phyloP scores from a whole-genome alignment of 306 rosid species.

The Nissolia schottii region DNA sequence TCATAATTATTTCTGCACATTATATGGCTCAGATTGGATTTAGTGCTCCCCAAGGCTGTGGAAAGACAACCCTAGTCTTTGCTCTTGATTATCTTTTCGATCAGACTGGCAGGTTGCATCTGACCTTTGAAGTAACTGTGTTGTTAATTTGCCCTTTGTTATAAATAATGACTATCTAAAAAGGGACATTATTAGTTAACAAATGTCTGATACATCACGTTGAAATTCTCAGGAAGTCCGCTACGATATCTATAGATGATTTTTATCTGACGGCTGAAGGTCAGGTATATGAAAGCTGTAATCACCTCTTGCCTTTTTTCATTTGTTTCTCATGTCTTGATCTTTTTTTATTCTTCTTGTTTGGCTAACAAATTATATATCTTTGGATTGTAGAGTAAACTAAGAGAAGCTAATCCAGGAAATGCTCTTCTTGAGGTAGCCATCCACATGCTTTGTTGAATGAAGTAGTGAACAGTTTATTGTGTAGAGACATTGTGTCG shows the following conservation, averaged over 20 bases:
- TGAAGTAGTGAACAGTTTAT: neutral
- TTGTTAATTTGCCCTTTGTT: conserved; percentile 17
- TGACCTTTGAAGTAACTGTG: conserved; percentile 1
- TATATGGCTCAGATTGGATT: conserved; percentile 72
- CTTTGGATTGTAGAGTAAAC: conserved; percentile 54
- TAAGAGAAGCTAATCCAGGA: conserved; percentile 71
- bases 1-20: neutral
- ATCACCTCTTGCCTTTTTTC: neutral
- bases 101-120: conserved; percentile 47
- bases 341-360: neutral
- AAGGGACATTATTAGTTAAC: neutral
- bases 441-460: neutral
- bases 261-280: conserved; percentile 83
- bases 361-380: conserved; percentile 26
- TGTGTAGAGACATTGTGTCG: neutral
- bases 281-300: conserved; percentile 52
- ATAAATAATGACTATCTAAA: neutral
- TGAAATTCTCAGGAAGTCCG: conserved; percentile 70
- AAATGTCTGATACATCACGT: conserved; percentile 26
- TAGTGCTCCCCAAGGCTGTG: conserved; percentile 99
- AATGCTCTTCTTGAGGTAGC: conserved; percentile 89
- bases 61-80: conserved; percentile 93
- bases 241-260: conserved; percentile 84
- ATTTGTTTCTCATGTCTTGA: neutral
- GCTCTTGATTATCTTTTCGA: conserved; percentile 85